Evolutionary conservation across 495 filamentous ascomycete genomes (phyloP).

Genomic region (Penicillium cataractarum): DNA sequence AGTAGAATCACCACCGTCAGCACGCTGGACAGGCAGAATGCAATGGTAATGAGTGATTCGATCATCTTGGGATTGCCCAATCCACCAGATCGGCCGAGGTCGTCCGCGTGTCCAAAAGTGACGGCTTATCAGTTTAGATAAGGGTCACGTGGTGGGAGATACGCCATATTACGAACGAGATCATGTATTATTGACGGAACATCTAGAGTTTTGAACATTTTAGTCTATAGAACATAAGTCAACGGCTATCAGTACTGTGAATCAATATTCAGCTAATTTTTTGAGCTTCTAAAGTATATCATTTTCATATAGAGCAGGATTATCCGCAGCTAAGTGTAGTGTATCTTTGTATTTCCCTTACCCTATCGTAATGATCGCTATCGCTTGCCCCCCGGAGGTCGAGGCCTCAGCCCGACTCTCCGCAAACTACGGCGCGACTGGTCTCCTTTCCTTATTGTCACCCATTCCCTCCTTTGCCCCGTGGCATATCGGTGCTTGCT

Average conservation of each 20-base stretch:
- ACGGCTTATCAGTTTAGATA: constrained; percentile 9
- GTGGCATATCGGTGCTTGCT: background rate
- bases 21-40: constrained; percentile 53
- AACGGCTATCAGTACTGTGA: too few species aligned
- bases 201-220: too few species aligned
- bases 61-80: constrained; percentile 37
- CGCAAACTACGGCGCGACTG: background rate
- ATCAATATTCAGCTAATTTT: too few species aligned
- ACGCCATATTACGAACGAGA: too few species aligned
- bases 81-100: constrained; percentile 3
- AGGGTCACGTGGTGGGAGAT: constrained; percentile 21
- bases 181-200: too few species aligned
- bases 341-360: background rate
- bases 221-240: too few species aligned
- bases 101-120: background rate
- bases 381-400: background rate
- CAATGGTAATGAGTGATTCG: constrained; percentile 44
- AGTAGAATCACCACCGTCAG: constrained; percentile 53
- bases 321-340: background rate
- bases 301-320: too few species aligned
- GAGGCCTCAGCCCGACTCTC: constrained; percentile 11
- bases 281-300: too few species aligned
- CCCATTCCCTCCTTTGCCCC: background rate
- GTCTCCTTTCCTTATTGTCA: background rate
- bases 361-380: background rate